Percentiles rank a stretch among this genome's conserved stretches.
These are phyloP conservation scores for Orbilia blumenaviensis DNA, from an alignment of 2,329 filamentous ascomycete genomes.

Conservation along the genomic window DNA sequence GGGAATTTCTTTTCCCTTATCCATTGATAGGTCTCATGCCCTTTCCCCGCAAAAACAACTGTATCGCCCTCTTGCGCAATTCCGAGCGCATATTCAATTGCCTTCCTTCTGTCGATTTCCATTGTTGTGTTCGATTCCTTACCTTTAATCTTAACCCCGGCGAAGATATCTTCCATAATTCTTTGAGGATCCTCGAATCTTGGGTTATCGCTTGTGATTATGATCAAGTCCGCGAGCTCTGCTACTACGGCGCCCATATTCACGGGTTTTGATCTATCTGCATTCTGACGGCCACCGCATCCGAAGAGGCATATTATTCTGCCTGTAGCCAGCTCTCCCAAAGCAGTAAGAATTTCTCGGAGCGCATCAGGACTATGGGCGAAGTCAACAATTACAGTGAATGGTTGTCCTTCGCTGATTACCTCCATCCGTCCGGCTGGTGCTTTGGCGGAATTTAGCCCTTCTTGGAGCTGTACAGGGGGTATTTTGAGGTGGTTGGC, in stretches of 20 bases:
- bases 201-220: slow-evolving; percentile 44
- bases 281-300: not conserved
- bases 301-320: slow-evolving; percentile 34
- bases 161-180: slow-evolving; percentile 22
- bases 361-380: slow-evolving; percentile 24
- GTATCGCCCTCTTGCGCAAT: slow-evolving; percentile 25
- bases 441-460: not conserved
- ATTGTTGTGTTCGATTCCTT: not conserved
- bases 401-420: slow-evolving; percentile 34
- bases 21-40: slow-evolving; percentile 38
- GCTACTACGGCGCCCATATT: slow-evolving; percentile 30
- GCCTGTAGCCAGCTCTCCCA: slow-evolving; percentile 1
- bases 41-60: slow-evolving; percentile 35
- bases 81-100: slow-evolving; percentile 28
- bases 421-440: slow-evolving; percentile 43
- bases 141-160: not conserved
- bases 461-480: not conserved
- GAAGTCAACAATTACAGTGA: slow-evolving; percentile 31
- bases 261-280: slow-evolving; percentile 17
- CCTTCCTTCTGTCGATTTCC: slow-evolving; percentile 27
- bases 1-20: not conserved
- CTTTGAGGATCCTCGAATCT: slow-evolving; percentile 9
- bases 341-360: slow-evolving; percentile 8
- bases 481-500: slow-evolving; percentile 1
- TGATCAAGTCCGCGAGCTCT: slow-evolving; percentile 12